Evolutionary conservation across 345 rosid species (phyloP), one percentile per base, ranked within the genome.

Genomic region (Camelina hispida): DNA sequence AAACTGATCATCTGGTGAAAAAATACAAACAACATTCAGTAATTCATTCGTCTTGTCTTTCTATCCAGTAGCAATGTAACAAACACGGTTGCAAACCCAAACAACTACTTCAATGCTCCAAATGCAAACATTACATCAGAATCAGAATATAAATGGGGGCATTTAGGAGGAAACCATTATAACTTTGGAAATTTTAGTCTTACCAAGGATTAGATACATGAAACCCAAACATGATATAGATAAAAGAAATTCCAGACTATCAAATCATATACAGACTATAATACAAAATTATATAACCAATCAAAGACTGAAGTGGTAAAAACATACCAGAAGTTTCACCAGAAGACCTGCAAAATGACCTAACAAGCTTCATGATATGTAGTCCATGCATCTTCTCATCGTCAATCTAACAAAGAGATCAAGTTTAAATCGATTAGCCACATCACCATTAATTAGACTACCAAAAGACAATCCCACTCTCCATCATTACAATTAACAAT

Each of bases 291-390:
- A 11, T 17, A 12, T 32, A 17, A 64, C 53, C 22, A 64, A 47
- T 10, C 2, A 14, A 50, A 35, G 46, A 69, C 15, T 40, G 9
- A 51, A 68, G 61, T 68, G 37, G 4, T 40, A 6, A 73, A 51
- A 76, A 18, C 80, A 54, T 73, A 91, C 90, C 91, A 40, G 64
- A 28, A 62, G 66, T 65, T 73, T 94, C 95, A 51, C 69, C 78
- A 30, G 89, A 80, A 60, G 89, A 84, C 82, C 91, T 85, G 69
- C 96, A 85, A 62, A 91, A 94, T 73, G 96, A 94, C 75, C 97
- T 86, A 69, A 89, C 97, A 38, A 91, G 98, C 89, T 86, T 91
- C 95, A 90, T 86, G 55, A 87, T 71, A 71, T 88, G 79, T 51
- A 88, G 75, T 44, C 97, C 93, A 83, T 85, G 88, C 84, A 91